A percentile compares a stretch with the other conserved stretches of the same genome.
Evolutionary conservation across 2,329 filamentous ascomycete species (phyloP).

Genomic region (Mycosphaerella sp.): DNA sequence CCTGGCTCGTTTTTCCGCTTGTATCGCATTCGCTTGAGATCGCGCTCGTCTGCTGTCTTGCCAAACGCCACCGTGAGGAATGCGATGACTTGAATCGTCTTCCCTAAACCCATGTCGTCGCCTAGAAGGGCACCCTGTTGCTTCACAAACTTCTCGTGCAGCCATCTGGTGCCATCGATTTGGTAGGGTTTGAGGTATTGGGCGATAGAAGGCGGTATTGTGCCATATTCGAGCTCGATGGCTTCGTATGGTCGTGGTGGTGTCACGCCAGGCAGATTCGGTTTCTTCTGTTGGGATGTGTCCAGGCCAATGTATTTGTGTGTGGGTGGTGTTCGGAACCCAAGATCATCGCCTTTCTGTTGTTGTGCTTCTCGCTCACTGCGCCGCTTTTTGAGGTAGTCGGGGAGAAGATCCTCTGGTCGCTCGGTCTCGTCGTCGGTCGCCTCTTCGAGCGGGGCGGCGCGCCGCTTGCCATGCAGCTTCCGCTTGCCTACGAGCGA

Average conservation of each 20-base stretch:
- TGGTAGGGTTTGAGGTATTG: constrained; percentile 93
- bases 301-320: constrained; percentile 68
- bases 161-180: constrained; percentile 72
- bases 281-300: constrained; percentile 61
- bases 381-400: constrained; percentile 65
- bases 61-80: constrained; percentile 90
- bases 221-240: constrained; percentile 65
- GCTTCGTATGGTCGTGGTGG: constrained; percentile 64
- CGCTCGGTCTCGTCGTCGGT: constrained; percentile 48
- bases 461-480: constrained; percentile 19
- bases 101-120: constrained; percentile 96
- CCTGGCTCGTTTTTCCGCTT: constrained; percentile 56
- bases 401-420: constrained; percentile 58
- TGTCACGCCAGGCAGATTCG: constrained; percentile 58
- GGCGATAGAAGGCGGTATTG: constrained; percentile 82
- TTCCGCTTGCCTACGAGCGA: constrained; percentile 32
- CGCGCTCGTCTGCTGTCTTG: constrained; percentile 83
- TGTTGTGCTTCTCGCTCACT: constrained; percentile 57
- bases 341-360: constrained; percentile 55
- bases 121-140: constrained; percentile 87
- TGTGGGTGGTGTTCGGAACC: constrained; percentile 68
- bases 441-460: constrained; percentile 28
- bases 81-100: constrained; percentile 91
- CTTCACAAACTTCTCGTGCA: constrained; percentile 83
- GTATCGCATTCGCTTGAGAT: constrained; percentile 81